These are phyloP conservation scores for Lactarius quietus DNA, from an alignment of 768 basidiomycete genomes.

Conservation along the genomic window DNA sequence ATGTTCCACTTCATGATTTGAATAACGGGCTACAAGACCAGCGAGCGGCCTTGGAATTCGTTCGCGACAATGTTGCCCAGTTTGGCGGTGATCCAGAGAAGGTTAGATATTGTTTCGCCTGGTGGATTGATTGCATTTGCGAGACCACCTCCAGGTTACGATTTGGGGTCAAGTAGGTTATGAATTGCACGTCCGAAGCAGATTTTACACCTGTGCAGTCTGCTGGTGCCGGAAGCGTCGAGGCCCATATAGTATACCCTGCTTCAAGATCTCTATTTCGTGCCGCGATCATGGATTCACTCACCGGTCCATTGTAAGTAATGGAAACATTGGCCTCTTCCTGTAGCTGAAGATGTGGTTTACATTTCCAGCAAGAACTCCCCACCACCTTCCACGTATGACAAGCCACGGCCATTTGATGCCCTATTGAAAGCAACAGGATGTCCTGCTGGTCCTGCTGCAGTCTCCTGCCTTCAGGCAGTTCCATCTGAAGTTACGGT, in stretches of 20 bases:
- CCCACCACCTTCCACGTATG: conserved; percentile 46
- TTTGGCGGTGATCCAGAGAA: conserved; percentile 45
- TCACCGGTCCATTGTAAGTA: conserved; percentile 49
- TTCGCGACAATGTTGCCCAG: conserved; percentile 57
- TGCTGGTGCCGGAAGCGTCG: conserved; percentile 47
- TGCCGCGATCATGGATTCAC: conserved; percentile 49
- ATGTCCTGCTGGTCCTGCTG: conserved; percentile 39
- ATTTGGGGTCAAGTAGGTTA: conserved; percentile 47
- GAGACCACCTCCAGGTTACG: conserved; percentile 38
- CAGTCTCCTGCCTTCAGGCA: conserved; percentile 44
- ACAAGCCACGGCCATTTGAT: conserved; percentile 48
- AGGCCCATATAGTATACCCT: conserved; percentile 43
- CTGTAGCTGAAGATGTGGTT: neutral
- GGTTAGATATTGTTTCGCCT: conserved; percentile 31
- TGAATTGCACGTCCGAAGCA: neutral
- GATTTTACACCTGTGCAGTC: conserved; percentile 34
- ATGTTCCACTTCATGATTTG: conserved; percentile 43
- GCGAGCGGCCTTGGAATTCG: conserved; percentile 50
- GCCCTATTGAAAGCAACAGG: conserved; percentile 45
- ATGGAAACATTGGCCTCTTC: neutral
- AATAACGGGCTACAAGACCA: conserved; percentile 46
- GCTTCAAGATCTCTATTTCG: conserved; percentile 39
- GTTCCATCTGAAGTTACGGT: conserved; percentile 43
- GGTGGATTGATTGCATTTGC: neutral
- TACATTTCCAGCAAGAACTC: conserved; percentile 44